Evolutionary conservation across 2,329 filamentous ascomycete genomes (phyloP), one percentile per base, ranked within the genome.

Genomic region (Tolypocladium sp.): DNA sequence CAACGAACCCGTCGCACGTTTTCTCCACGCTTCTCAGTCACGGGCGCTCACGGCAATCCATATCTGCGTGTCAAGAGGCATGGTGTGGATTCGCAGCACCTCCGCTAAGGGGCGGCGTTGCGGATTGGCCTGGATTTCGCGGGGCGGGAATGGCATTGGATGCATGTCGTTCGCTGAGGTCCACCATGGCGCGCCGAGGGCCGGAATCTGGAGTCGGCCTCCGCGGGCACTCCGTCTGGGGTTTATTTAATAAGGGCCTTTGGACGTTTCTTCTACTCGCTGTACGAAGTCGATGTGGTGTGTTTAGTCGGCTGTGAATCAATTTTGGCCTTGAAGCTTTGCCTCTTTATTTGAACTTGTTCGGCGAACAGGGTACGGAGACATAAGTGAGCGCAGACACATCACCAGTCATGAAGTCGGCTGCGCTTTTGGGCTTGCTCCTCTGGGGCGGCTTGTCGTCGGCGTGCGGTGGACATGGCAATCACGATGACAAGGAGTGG

Each of bases 401-500:
- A 7, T 13, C 35, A 4, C 17, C 35, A 17, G 40, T 12, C 52
- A 72, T 73, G 70, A 71, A 64, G 60, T 57, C 60, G 22, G 41
- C 60, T 22, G 49, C 63, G 46, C 54, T 73, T 49, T 60, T 68
- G 38, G 65, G 65, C 57, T 57, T 70, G 46, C 58, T 73, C 53
- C 63, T 68, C 30, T 58, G 68, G 60, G 63, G 65, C 46, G 65
- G 66, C 13, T 59, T 70, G 58, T 64, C 67, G 3, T 60, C 61
- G 7, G 66, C 65, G 12, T 73, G 70, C 38, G 64, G 63, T 41
- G 65, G 64, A 35, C 65, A 73, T 58, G 67, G 69, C 42, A 55
- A 58, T 38, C 65, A 70, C 61, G 69, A 74, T 60, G 71, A 72
- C 59, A 74, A 74, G 62, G 72, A 77, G 57, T 84, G 78, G 74